Conservation (phyloP, 2,329 filamentous ascomycete species). For the Colletotrichum sp. region DNA sequence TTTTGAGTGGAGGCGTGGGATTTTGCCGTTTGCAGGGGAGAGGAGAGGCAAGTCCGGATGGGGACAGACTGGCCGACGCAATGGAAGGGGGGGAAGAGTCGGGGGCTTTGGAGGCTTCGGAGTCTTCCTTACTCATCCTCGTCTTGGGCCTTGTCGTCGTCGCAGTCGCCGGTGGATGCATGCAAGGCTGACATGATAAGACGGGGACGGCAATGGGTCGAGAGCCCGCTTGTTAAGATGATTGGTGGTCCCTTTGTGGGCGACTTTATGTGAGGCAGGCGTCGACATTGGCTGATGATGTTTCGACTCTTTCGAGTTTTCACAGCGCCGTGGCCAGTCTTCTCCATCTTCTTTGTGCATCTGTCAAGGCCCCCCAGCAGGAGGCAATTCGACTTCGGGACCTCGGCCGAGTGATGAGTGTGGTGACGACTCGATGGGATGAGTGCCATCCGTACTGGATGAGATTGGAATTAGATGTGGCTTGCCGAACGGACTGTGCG, state of each 20-base stretch:
- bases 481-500: neutral
- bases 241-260: neutral
- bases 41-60: conserved; percentile 4
- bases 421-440: neutral
- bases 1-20: neutral
- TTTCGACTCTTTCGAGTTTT: neutral
- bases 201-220: neutral
- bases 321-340: neutral
- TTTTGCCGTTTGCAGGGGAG: conserved; percentile 10
- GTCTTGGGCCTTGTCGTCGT: neutral
- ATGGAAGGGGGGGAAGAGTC: neutral
- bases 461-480: neutral
- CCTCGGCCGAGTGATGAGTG: neutral
- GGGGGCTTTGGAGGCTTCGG: neutral
- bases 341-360: neutral
- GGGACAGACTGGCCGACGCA: neutral
- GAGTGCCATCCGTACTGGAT: neutral
- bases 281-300: conserved; percentile 1
- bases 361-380: neutral
- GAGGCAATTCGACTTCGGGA: neutral
- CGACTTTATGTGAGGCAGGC: neutral
- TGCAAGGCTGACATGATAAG: conserved; percentile 6
- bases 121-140: neutral
- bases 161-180: neutral
- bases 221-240: neutral